Evolutionary conservation across 108 stramenopile species (phyloP).

Genomic region (Skeletonema grethae): DNA sequence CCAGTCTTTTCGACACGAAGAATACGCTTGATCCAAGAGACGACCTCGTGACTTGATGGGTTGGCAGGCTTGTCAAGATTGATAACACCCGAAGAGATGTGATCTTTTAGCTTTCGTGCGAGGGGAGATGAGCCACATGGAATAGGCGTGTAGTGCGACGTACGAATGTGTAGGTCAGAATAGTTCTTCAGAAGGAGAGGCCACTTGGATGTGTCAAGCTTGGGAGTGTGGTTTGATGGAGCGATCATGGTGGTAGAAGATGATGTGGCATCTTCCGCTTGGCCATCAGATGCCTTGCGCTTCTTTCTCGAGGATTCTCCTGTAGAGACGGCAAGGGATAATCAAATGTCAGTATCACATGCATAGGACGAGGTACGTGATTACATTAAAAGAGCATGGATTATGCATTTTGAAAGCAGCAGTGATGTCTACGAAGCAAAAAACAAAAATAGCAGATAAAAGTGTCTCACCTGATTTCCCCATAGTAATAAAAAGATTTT

Average conservation of each 20-base stretch:
- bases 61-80: conserved; percentile 99
- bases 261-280: conserved; percentile 30
- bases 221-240: conserved; percentile 83
- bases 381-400: background rate
- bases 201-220: conserved; percentile 95
- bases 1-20: conserved; percentile 99
- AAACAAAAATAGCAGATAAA: too few species aligned
- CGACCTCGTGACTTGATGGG: conserved; percentile 98
- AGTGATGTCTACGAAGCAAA: background rate
- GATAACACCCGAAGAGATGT: conserved; percentile 97
- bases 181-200: conserved; percentile 99
- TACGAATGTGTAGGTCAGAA: conserved; percentile 93
- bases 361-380: background rate
- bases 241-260: conserved; percentile 68
- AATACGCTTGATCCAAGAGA: conserved; percentile 99
- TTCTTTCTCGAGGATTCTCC: conserved; percentile 64
- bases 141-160: conserved; percentile 99
- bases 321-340: background rate
- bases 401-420: background rate
- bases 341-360: background rate
- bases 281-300: conserved; percentile 72
- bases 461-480: conserved; percentile 33
- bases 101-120: conserved; percentile 89
- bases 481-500: background rate
- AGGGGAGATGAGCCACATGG: conserved; percentile 96